These are phyloP conservation scores for Tricholoma furcatifolium DNA, from an alignment of 768 basidiomycete species.

Conservation along the genomic window DNA sequence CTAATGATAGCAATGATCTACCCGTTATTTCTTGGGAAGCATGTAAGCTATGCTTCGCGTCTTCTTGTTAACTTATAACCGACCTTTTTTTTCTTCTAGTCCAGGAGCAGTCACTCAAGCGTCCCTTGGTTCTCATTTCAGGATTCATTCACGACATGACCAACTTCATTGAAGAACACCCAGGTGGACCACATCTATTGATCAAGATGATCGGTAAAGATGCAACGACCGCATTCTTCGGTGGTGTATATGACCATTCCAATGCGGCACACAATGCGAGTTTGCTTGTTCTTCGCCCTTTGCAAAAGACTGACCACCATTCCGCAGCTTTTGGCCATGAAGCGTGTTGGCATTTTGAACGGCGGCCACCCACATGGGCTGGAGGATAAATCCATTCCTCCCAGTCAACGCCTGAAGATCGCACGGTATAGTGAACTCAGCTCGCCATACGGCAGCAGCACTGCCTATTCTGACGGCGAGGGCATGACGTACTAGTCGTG, in stretches of 20 bases:
- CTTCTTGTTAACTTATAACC: neutral
- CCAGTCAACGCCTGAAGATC: conserved; percentile 70
- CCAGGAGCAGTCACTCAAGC: conserved; percentile 75
- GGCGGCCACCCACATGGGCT: conserved; percentile 58
- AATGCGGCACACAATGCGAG: conserved; percentile 85
- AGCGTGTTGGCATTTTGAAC: conserved; percentile 63
- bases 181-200: conserved; percentile 84
- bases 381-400: conserved; percentile 67
- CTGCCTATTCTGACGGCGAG: conserved; percentile 59
- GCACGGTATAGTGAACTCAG: conserved; percentile 61
- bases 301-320: conserved; percentile 5
- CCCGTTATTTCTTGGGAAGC: conserved; percentile 86
- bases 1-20: conserved; percentile 69
- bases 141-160: conserved; percentile 93
- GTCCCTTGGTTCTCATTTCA: conserved; percentile 82
- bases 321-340: conserved; percentile 55
- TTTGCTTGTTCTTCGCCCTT: neutral
- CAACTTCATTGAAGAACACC: conserved; percentile 86
- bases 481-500: conserved; percentile 31
- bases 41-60: conserved; percentile 46
- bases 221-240: conserved; percentile 92
- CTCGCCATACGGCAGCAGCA: conserved; percentile 51
- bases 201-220: conserved; percentile 87
- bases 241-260: conserved; percentile 86
- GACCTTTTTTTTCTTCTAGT: conserved; percentile 36